Percentiles rank a stretch among this genome's conserved stretches.
These are phyloP conservation scores for Delonix regia DNA, from an alignment of 306 rosid species.

Conservation along the genomic window DNA sequence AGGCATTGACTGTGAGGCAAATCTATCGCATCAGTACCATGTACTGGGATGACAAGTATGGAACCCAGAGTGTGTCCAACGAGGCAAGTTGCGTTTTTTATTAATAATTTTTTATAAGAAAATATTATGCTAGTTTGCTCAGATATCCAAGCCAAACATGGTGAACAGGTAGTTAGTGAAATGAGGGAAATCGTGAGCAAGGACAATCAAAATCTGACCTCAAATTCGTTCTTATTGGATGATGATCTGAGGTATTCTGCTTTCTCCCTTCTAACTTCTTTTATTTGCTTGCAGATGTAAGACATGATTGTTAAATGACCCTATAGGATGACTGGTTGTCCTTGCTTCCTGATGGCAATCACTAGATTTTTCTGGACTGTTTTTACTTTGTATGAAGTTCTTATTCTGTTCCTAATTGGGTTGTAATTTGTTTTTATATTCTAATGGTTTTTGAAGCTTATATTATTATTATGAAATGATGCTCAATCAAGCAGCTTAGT, in stretches of 20 bases:
- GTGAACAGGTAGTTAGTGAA: constrained; percentile 85
- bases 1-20: constrained; percentile 96
- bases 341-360: constrained; percentile 12
- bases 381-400: background rate
- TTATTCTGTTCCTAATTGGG: background rate
- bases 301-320: constrained; percentile 22
- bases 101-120: constrained; percentile 20
- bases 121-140: constrained; percentile 6
- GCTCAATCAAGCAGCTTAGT: constrained; percentile 20
- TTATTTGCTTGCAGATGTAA: constrained; percentile 23
- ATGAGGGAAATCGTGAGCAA: constrained; percentile 92
- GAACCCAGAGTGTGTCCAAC: constrained; percentile 96
- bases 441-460: background rate
- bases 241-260: constrained; percentile 87
- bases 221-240: constrained; percentile 97
- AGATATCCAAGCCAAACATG: constrained; percentile 36
- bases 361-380: background rate
- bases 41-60: constrained; percentile 99
- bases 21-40: constrained; percentile 96
- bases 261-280: constrained; percentile 21
- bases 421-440: background rate
- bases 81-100: constrained; percentile 72
- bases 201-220: constrained; percentile 85
- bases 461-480: constrained; percentile 4
- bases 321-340: background rate